Base-by-base conservation (phyloP, 1,284 basidiomycete species). In the Puccinia brachypodii region DNA sequence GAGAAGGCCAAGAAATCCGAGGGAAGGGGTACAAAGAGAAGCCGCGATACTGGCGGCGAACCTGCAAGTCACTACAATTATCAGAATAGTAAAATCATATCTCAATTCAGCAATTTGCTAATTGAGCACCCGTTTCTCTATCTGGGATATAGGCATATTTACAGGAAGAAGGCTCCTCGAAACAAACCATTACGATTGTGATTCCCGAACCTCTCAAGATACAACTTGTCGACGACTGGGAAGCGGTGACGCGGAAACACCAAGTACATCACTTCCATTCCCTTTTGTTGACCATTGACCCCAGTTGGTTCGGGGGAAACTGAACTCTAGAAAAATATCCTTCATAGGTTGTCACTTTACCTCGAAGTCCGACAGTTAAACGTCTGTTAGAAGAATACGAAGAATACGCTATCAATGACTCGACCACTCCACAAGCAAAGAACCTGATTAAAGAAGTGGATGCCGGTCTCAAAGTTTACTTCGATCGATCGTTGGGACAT, bases 151-250 rank as follows among this genome's bases (percentile, higher is more conserved):
- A 50, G 14, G 28, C 25, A 2, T 76, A 22, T 74, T 40, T 22
- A 42, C 83, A 88, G 86, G 89, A 89, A 83, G 87, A 88, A 9
- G 89, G 90, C 66, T 89, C 87, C 77, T 83, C 88, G 84, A 92
- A 91, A 87, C 91, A 92, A 84, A 93, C 94, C 85, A 92, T 99
- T 89, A 95, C 94, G 87, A 89, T 99, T 69, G 90, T 89, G 77
- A 92, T 98, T 16, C 97, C 96, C 0, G 96, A 98, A 84, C 87
- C 90, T 19, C 89, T 99, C 83, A 98, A 98, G 87, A 89, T 92
- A 42, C 90, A 93, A 82, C 89, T 99, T 19, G 96, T 99, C 0
- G 96, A 99, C 85, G 97, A 99, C 85, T 99, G 96, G 96, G 96
- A 99, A 88, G 91, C 92, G 22, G 91, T 99, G 60, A 99, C 96